These are phyloP conservation scores for Kluyveromyces wickerhamii DNA, from an alignment of 805 yeast species.

Conservation along the genomic window DNA sequence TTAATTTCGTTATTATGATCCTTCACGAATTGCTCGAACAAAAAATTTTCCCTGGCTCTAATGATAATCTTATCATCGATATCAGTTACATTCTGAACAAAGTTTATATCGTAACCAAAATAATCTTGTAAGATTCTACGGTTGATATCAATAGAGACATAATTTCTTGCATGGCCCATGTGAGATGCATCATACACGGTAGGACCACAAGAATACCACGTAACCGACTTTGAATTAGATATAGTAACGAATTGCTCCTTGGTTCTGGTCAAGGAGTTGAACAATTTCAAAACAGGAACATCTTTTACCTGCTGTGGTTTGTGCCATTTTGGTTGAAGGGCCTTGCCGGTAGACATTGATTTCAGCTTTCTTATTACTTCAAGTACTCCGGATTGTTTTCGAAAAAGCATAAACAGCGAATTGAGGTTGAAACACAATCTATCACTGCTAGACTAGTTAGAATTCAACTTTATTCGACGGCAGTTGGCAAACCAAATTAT, in stretches of 20 bases:
- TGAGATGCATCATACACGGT: slow-evolving; percentile 94
- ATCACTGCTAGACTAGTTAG: too few relatives aligned
- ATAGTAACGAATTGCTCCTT: slow-evolving; percentile 75
- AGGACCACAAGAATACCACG: slow-evolving; percentile 98
- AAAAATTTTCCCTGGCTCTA: slow-evolving; percentile 83
- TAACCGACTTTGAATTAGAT: slow-evolving; percentile 48
- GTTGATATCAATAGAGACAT: slow-evolving; percentile 88
- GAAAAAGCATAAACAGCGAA: slow-evolving; percentile 1
- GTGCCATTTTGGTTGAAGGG: slow-evolving; percentile 47
- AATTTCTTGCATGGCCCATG: slow-evolving; percentile 98
- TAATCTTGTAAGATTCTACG: slow-evolving; percentile 84
- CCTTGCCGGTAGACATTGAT: slow-evolving; percentile 17
- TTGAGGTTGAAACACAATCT: too few relatives aligned
- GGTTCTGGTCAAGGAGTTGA: slow-evolving; percentile 75
- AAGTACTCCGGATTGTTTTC: not conserved
- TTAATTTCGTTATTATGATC: slow-evolving; percentile 22
- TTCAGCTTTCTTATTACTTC: not conserved
- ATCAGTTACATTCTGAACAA: slow-evolving; percentile 97
- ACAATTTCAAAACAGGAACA: slow-evolving; percentile 49
- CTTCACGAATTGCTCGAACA: slow-evolving; percentile 54
- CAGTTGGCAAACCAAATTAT: too few relatives aligned
- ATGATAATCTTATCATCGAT: slow-evolving; percentile 95
- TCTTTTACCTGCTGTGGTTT: slow-evolving; percentile 28
- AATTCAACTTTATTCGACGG: too few relatives aligned
- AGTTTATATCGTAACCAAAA: slow-evolving; percentile 80